These are phyloP conservation scores for Triadica sebifera DNA, from an alignment of 345 rosid species.

Conservation along the genomic window DNA sequence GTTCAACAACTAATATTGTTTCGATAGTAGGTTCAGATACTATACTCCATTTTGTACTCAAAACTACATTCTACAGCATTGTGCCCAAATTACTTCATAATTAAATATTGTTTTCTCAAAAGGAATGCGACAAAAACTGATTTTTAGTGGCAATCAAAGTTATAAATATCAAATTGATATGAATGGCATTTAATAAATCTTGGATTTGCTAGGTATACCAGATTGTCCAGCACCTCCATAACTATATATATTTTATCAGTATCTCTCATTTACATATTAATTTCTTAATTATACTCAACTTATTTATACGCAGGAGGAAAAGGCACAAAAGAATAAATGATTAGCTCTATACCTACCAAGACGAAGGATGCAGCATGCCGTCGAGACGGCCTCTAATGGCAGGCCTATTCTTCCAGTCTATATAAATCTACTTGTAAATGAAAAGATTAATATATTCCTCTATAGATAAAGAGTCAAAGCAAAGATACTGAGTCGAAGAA, in stretches of 20 bases:
- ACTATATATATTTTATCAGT: conserved; percentile 27
- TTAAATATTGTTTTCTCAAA: not conserved
- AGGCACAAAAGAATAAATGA: too few relatives aligned
- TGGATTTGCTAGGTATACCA: conserved; percentile 70
- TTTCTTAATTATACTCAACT: too few relatives aligned
- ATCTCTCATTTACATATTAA: not conserved
- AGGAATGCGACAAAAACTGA: conserved; percentile 15
- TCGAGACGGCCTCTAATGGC: conserved; percentile 64
- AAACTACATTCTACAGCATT: not conserved
- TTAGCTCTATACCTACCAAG: conserved; percentile 33
- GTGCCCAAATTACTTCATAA: too few relatives aligned
- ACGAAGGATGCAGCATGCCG: conserved; percentile 79
- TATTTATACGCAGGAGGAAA: too few relatives aligned
- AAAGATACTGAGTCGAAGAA: too few relatives aligned
- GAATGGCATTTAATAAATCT: too few relatives aligned
- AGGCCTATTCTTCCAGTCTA: conserved; percentile 68
- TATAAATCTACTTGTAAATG: too few relatives aligned
- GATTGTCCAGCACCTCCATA: conserved; percentile 85
- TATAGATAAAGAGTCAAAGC: too few relatives aligned
- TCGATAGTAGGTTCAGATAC: not conserved
- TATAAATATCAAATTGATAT: too few relatives aligned
- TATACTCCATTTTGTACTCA: not conserved
- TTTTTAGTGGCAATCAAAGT: not conserved
- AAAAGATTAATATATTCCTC: too few relatives aligned
- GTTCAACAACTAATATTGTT: not conserved